Evolutionary conservation across 2,329 filamentous ascomycete species (phyloP), one percentile per base, ranked within the genome.

Genomic region (Apiospora hydei): DNA sequence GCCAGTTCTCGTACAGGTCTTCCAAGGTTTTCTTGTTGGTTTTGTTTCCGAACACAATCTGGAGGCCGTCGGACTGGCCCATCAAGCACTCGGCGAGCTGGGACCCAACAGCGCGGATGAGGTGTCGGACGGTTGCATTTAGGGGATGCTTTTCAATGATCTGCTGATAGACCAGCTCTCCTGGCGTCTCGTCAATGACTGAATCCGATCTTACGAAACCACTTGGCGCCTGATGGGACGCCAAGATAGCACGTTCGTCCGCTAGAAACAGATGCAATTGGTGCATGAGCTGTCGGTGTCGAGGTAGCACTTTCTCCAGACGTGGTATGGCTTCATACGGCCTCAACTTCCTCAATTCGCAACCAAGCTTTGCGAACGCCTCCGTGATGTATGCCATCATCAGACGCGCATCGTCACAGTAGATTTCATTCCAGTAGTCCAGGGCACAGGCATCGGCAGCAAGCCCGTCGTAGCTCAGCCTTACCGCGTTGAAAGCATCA

Each of bases 181-280:
- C 72, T 1, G 71, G 14, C 3, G 44, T 57, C 18, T 43, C n/a
- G n/a, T 76, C 75, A 5, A 76, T 16, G 10, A 67, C 47, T 0
- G 16, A 10, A 18, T 38, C 30, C 5, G 67, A 72, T 64, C 74
- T 69, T 18, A 30, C 44, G 68, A 74, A 41, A 0, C 67, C 46
- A 24, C 30, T n/a, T 0, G 26, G 1, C 5, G 21, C 1, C 14
- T 71, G 70, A 16, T 74, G 64, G 14, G 68, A 66, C 10, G 26
- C 21, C 8, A 53, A 8, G 21, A 57, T 43, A 11, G 7, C 67
- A 4, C 43, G 6, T 21, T 46, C n/a, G 24, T 76, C 76, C 0
- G 75, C 75, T 69, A 86, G 86, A 0, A 84, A 76, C 14, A 69
- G 61, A 47, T 77, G 77, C 2, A 83, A 53, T 24, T 77, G 77